phyloP scores from a whole-genome alignment of 2,329 filamentous ascomycete species.

The Diaporthe ampelina region DNA sequence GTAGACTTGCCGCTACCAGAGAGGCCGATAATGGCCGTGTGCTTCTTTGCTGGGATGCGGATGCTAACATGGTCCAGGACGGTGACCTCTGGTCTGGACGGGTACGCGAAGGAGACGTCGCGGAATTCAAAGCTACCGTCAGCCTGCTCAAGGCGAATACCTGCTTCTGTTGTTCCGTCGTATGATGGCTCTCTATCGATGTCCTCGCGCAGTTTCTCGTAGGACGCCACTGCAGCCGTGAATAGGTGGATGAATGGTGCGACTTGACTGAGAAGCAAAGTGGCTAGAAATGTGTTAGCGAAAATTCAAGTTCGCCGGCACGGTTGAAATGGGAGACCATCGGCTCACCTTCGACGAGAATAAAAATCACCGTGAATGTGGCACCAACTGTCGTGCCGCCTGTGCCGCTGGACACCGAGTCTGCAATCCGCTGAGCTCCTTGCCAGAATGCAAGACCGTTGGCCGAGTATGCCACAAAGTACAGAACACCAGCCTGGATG shows the following conservation, averaged over 20 bases:
- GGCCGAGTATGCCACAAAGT: conserved; percentile 75
- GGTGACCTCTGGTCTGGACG: conserved; percentile 57
- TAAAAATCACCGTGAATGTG: conserved; percentile 69
- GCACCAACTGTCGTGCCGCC: conserved; percentile 58
- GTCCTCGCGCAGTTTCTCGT: conserved; percentile 67
- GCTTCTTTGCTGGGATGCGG: conserved; percentile 57
- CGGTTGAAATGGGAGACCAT: not conserved
- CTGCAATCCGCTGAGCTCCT: conserved; percentile 61
- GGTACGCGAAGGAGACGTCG: conserved; percentile 58
- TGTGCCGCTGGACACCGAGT: conserved; percentile 47
- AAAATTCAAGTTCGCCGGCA: not conserved
- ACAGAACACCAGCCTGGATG: conserved; percentile 72
- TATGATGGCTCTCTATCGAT: conserved; percentile 64
- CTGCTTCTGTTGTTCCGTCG: conserved; percentile 50
- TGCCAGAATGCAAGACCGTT: conserved; percentile 78
- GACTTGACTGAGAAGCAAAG: conserved; percentile 71
- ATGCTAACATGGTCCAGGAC: conserved; percentile 58
- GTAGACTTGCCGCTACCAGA: conserved; percentile 72
- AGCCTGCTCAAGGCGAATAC: conserved; percentile 39
- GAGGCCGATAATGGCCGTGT: conserved; percentile 70
- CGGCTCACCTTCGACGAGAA: conserved; percentile 63
- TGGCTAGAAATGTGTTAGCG: conserved; percentile 53
- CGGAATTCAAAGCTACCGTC: conserved; percentile 38
- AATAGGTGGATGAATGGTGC: conserved; percentile 73
- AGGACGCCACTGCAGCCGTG: conserved; percentile 66